Percentiles rank a stretch among this genome's conserved stretches.
Evolutionary conservation across 768 basidiomycete species (phyloP).

Genomic region (Naematelia encephala): DNA sequence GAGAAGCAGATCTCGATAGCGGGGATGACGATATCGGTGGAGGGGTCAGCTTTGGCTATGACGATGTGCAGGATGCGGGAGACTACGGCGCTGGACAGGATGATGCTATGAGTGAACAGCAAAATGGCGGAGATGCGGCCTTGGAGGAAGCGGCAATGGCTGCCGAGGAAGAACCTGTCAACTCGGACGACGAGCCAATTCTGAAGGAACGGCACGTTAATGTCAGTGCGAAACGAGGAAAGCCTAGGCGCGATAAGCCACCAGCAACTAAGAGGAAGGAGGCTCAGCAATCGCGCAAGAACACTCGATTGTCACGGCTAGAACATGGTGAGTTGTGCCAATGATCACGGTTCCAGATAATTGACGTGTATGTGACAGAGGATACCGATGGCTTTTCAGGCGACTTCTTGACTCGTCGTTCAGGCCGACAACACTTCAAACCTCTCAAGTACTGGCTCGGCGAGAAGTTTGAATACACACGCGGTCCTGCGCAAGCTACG

Average conservation of each 20-base stretch:
- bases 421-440: conserved; percentile 63
- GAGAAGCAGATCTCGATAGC: conserved; percentile 5
- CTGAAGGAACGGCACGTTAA: conserved; percentile 7
- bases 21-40: conserved; percentile 9
- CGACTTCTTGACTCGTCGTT: conserved; percentile 63
- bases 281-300: not conserved
- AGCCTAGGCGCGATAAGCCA: not conserved
- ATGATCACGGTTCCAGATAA: not conserved
- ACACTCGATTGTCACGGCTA: not conserved
- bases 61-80: conserved; percentile 3
- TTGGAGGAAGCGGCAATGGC: conserved; percentile 20
- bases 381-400: conserved; percentile 29
- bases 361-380: conserved; percentile 2
- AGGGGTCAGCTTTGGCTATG: not conserved
- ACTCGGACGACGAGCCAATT: conserved; percentile 7
- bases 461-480: conserved; percentile 80
- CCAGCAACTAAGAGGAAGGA: conserved; percentile 9
- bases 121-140: conserved; percentile 23
- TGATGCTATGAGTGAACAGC: conserved; percentile 20
- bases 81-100: conserved; percentile 3
- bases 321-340: not conserved
- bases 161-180: conserved; percentile 13
- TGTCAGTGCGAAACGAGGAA: conserved; percentile 7
- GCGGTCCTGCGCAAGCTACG: conserved; percentile 57
- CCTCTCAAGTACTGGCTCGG: conserved; percentile 92